Percentiles rank a stretch among this genome's conserved stretches.
Evolutionary conservation across 768 basidiomycete genomes (phyloP).

Genomic region (Pulveroboletus frians): DNA sequence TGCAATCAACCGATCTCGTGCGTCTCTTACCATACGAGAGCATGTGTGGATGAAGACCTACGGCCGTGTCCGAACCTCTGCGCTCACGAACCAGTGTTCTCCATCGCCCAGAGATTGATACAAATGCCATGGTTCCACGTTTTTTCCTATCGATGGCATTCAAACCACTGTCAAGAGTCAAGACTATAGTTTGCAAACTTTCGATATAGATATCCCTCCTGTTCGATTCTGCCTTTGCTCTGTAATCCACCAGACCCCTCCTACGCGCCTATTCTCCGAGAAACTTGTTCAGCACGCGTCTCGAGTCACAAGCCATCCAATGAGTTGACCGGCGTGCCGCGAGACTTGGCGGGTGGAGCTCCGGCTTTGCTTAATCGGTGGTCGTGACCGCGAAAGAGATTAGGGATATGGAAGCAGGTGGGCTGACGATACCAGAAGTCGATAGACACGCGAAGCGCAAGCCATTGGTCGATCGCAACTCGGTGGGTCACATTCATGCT

Average conservation of each 20-base stretch:
- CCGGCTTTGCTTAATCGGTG: slow-evolving; percentile 36
- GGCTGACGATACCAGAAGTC: slow-evolving; percentile 10
- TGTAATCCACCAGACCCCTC: slow-evolving; percentile 59
- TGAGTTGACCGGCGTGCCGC: slow-evolving; percentile 53
- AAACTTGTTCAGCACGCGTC: slow-evolving; percentile 60
- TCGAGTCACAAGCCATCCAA: slow-evolving; percentile 44
- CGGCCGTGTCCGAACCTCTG: slow-evolving; percentile 45
- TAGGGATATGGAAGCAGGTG: neutral
- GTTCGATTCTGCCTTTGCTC: slow-evolving; percentile 84
- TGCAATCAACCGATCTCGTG: too few relatives aligned
- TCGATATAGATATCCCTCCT: slow-evolving; percentile 78
- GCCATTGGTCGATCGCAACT: neutral
- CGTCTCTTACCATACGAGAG: slow-evolving; percentile 40
- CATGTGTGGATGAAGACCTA: slow-evolving; percentile 70
- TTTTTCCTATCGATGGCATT: slow-evolving; percentile 79
- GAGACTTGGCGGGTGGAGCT: slow-evolving; percentile 46
- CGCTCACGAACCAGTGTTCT: slow-evolving; percentile 54
- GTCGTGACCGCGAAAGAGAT: slow-evolving; percentile 20
- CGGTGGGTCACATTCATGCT: neutral
- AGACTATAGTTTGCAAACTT: slow-evolving; percentile 76
- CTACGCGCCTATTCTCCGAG: slow-evolving; percentile 53
- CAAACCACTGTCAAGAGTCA: slow-evolving; percentile 75
- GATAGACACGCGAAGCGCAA: neutral
- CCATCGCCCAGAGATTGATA: slow-evolving; percentile 33
- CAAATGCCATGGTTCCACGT: slow-evolving; percentile 60